phyloP scores from a whole-genome alignment of 805 yeast species.

The Osmozyma mogii region DNA sequence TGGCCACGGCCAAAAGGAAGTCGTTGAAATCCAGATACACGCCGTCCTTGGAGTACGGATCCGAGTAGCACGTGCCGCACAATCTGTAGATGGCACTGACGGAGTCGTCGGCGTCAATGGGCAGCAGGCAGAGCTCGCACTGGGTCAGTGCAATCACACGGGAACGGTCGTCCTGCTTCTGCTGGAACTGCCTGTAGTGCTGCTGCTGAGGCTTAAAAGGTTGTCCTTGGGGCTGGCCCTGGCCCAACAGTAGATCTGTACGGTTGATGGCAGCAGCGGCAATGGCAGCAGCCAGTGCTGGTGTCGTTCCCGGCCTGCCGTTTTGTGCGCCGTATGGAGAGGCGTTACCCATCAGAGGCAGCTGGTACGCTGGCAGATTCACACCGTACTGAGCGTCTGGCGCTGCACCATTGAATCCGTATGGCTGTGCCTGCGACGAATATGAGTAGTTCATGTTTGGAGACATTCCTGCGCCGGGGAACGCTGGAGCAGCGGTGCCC shows the following conservation, averaged over 20 bases:
- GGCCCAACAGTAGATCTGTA: constrained; percentile 6
- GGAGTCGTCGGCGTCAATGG: constrained; percentile 18
- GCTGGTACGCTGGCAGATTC: constrained; percentile 6
- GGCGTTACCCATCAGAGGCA: constrained; percentile 4
- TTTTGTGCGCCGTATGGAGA: background rate
- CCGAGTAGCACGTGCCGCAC: constrained; percentile 20
- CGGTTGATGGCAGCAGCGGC: constrained; percentile 13
- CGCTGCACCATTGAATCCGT: too few relatives aligned
- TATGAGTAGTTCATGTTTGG: constrained; percentile 6
- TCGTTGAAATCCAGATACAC: constrained; percentile 23
- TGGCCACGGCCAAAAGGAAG: constrained; percentile 17
- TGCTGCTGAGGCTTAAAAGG: constrained; percentile 2
- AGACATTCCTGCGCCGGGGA: background rate
- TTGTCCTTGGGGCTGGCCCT: too few relatives aligned
- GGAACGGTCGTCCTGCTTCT: constrained; percentile 12
- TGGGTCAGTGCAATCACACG: constrained; percentile 9
- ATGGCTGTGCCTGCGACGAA: background rate
- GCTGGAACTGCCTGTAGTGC: constrained; percentile 13
- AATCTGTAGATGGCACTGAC: constrained; percentile 19
- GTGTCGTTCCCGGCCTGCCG: constrained; percentile 1
- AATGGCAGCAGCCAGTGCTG: constrained; percentile 9
- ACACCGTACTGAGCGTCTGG: too few relatives aligned
- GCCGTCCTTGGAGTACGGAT: constrained; percentile 21
- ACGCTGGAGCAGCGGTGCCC: constrained; percentile 3
- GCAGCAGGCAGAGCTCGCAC: constrained; percentile 22